Base-by-base conservation (phyloP, 768 basidiomycete species). In the Collybia sordida region DNA sequence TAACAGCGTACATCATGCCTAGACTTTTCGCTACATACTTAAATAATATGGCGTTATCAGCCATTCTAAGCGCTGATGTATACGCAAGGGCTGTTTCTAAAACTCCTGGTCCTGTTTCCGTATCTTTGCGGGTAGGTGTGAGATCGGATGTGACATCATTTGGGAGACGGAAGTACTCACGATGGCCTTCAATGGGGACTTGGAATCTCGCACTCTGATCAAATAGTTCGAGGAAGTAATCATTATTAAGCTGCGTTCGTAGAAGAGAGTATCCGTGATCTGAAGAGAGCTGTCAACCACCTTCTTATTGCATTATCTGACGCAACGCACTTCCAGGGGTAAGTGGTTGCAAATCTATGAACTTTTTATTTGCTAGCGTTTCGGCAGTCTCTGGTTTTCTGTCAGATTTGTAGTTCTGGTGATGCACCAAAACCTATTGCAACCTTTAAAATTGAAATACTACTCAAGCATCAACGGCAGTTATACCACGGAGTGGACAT, bases 261-360 rank as follows among this genome's bases (percentile, higher is more conserved):
- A 99, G 78, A 27, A 98, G 76, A 3, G 94, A 97, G 64, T 98
- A 98, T 3, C 97, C 97, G 59, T 98, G 97, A 90, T 96, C 94
- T 98, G 52, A 22, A 36, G 47, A 35, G 8, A 12, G 17, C 11
- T 43, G 11, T 21, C 18, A 19, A 14, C 14, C 4, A 37, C 4
- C 12, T 17, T 31, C 14, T 2, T n/a, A n/a, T n/a, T 9, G 9
- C 14, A 21, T 25, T 28, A 19, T 24, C 21, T 19, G 14, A 38
- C 12, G 3, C n/a, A 35, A 75, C 92, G 57, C 62, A 97, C 94
- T 98, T 65, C 97, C 97, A 3, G 94, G 82, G 1, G 96, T 98
- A 37, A 99, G 69, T 6, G 95, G 85, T 35, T 83, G 75, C 4
- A 98, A 74, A 51, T 81, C 70, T 1, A 70, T 72, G 63, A 90